A percentile compares a stretch with the other conserved stretches of the same genome.
Evolutionary conservation across 768 basidiomycete genomes (phyloP).

Genomic region (Auriscalpium microsporum): DNA sequence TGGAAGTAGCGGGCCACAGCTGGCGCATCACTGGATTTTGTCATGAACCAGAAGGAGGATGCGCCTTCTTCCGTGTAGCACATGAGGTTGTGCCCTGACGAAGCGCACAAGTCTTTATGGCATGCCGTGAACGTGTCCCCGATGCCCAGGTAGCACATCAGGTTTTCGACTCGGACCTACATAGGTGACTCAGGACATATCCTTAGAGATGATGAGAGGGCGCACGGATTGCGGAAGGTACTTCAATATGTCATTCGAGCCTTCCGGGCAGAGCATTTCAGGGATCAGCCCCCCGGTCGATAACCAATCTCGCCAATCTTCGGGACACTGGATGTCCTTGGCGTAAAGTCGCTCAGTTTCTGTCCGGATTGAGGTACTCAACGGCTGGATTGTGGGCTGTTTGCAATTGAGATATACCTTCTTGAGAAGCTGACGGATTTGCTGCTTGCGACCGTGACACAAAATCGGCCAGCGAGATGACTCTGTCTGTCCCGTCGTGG

Average conservation of each 20-base stretch:
- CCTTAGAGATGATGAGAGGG: background rate
- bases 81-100: slow-evolving; percentile 84
- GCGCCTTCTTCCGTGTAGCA: slow-evolving; percentile 66
- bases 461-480: slow-evolving; percentile 45
- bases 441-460: slow-evolving; percentile 24
- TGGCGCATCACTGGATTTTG: slow-evolving; percentile 47
- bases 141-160: slow-evolving; percentile 81
- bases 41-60: slow-evolving; percentile 86
- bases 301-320: slow-evolving; percentile 58
- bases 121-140: slow-evolving; percentile 80
- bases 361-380: slow-evolving; percentile 19
- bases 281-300: slow-evolving; percentile 41
- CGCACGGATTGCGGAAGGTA: slow-evolving; percentile 44
- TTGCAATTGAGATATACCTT: background rate
- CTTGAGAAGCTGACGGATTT: background rate
- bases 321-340: slow-evolving; percentile 69
- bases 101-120: slow-evolving; percentile 80
- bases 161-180: slow-evolving; percentile 58
- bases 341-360: slow-evolving; percentile 62
- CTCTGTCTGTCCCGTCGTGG: slow-evolving; percentile 44
- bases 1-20: slow-evolving; percentile 50
- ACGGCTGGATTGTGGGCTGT: background rate
- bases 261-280: slow-evolving; percentile 39
- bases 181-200: slow-evolving; percentile 4
- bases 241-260: slow-evolving; percentile 47